Base-by-base conservation (phyloP, 768 basidiomycete species). In the Cystobasidium onofrii region DNA sequence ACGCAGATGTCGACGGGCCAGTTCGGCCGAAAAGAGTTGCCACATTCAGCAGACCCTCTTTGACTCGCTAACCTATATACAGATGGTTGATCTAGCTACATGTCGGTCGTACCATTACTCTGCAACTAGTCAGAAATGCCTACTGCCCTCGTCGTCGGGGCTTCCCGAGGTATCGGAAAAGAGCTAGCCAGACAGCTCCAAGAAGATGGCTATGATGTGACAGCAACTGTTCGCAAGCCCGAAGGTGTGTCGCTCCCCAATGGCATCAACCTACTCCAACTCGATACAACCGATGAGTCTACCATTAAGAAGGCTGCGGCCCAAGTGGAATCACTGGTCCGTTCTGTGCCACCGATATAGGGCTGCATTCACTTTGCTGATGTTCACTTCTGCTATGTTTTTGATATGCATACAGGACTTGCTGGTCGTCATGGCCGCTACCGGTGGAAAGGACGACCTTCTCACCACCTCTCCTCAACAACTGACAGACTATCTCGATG, bases 391-490 rank as follows among this genome's bases (percentile, higher is more conserved):
- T n/a, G n/a, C n/a, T n/a, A n/a, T n/a, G n/a, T n/a, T n/a, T n/a
- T n/a, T n/a, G n/a, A n/a, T n/a, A n/a, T n/a, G n/a, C n/a, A n/a
- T 50, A 18, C 27, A 64, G 63, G 63, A 64, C 63, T 29, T 36
- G 15, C 31, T 64, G 15, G 34, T 64, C 7, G 27, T 64, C 2
- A 64, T 29, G 10, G 63, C 63, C 2, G 63, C 63, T 17, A 46
- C 29, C 3, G 63, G 63, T n/a, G 63, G 34, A 13, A 27, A 64
- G 20, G 63, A 64, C 23, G 27, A 64, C 13, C 63, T 64, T 18
- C 34, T 64, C 31, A 46, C 39, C 4, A 64, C 44, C 15, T 64
- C 63, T 10, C 3, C 39, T 3, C 27, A 34, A 15, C 36, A 17
- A 4, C 29, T 64, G 44, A 36, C 64, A 18, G 44, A 64, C 13